phyloP scores from a whole-genome alignment of 768 basidiomycete species.

The Hygrocybe punicea region DNA sequence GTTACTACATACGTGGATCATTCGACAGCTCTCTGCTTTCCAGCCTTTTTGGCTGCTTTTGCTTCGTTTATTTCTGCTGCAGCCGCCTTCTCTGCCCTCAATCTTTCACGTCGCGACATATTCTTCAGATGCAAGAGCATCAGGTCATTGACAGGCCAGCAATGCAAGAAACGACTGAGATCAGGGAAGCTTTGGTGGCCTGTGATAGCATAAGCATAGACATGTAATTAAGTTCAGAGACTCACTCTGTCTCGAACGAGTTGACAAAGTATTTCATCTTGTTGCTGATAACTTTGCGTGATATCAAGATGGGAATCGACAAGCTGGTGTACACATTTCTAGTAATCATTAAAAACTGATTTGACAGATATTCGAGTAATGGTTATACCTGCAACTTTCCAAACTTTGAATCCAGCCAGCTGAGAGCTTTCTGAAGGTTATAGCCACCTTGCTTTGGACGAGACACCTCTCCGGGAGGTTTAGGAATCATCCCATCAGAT shows the following conservation, averaged over 20 bases:
- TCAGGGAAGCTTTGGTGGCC: neutral
- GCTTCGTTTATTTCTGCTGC: no score
- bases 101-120: slow-evolving; percentile 1
- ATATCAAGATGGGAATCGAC: slow-evolving; percentile 12
- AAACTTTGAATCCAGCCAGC: slow-evolving; percentile 19
- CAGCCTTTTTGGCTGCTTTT: no score
- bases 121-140: slow-evolving; percentile 3
- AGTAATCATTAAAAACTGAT: neutral
- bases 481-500: slow-evolving; percentile 20
- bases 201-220: neutral
- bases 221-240: neutral
- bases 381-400: slow-evolving; percentile 19
- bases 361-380: neutral
- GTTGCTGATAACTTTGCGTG: slow-evolving; percentile 7
- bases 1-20: no score
- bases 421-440: slow-evolving; percentile 17
- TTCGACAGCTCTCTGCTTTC: no score
- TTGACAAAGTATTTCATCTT: neutral
- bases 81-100: neutral
- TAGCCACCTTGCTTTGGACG: slow-evolving; percentile 24
- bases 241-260: neutral
- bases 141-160: slow-evolving; percentile 6
- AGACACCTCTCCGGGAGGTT: slow-evolving; percentile 23
- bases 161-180: neutral
- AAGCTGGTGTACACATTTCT: slow-evolving; percentile 7